Evolutionary conservation across 306 rosid genomes (phyloP).

Genomic region (Vicia faba): DNA sequence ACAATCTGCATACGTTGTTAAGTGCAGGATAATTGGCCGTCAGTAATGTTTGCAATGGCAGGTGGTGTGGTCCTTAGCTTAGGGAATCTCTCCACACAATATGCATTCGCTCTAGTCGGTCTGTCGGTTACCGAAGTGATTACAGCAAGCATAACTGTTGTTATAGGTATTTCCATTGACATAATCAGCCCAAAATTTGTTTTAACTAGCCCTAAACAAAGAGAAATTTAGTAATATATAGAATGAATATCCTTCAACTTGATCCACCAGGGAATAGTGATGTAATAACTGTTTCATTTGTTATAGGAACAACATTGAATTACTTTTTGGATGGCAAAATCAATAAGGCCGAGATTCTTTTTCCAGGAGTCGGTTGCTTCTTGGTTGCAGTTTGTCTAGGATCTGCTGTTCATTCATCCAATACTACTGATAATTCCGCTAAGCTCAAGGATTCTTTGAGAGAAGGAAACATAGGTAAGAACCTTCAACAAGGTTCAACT

Average conservation of each 20-base stretch:
- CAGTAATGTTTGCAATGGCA: conserved; percentile 82
- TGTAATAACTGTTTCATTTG: conserved; percentile 34
- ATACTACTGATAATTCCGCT: conserved; percentile 66
- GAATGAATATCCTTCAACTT: not conserved
- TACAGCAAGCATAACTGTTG: conserved; percentile 75
- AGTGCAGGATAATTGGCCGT: conserved; percentile 81
- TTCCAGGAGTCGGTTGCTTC: conserved; percentile 90
- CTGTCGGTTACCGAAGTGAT: conserved; percentile 83
- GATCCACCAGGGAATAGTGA: not conserved
- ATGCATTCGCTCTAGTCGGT: conserved; percentile 87
- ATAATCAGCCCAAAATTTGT: not conserved
- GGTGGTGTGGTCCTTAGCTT: conserved; percentile 84
- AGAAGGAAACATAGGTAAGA: conserved; percentile 50
- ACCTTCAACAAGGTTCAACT: not conserved
- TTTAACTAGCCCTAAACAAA: not conserved
- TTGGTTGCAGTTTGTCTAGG: conserved; percentile 85
- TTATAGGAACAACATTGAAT: conserved; percentile 81
- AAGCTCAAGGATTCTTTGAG: conserved; percentile 50
- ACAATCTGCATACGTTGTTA: not conserved
- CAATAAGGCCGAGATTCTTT: conserved; percentile 85
- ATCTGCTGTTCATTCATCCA: conserved; percentile 84
- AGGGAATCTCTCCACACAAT: conserved; percentile 80
- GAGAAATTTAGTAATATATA: not conserved
- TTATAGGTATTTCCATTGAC: conserved; percentile 59
- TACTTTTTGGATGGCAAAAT: conserved; percentile 83